These are phyloP conservation scores for Colletotrichum sp. DNA, from an alignment of 2,329 filamentous ascomycete species.

Conservation along the genomic window DNA sequence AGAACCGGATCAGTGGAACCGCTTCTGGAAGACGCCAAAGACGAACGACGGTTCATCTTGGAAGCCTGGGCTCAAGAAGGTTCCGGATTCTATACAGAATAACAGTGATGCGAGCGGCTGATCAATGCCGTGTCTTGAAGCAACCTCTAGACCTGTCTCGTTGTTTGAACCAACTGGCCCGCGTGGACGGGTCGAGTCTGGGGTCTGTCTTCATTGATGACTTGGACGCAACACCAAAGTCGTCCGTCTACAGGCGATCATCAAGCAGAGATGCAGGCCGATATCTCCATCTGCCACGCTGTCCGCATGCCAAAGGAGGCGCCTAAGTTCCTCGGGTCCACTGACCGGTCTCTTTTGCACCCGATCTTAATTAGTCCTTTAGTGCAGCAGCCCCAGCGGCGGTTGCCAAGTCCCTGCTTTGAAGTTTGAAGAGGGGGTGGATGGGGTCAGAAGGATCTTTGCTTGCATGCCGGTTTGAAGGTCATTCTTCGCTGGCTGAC, in stretches of 20 bases:
- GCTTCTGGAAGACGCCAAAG: neutral
- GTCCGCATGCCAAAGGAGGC: slow-evolving; percentile 8
- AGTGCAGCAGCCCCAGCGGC: neutral
- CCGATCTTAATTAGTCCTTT: neutral
- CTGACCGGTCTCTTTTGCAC: neutral
- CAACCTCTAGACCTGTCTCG: neutral
- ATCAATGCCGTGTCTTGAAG: neutral
- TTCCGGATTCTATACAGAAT: neutral
- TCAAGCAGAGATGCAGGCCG: neutral
- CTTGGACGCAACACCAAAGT: neutral
- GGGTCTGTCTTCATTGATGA: neutral
- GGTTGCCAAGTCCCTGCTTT: neutral
- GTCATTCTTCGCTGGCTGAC: neutral
- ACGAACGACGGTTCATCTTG: neutral
- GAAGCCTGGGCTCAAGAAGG: neutral
- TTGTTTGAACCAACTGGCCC: neutral
- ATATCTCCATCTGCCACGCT: neutral
- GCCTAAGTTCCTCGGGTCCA: neutral
- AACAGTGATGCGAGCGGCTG: neutral
- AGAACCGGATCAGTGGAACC: slow-evolving; percentile 10
- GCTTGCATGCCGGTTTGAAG: neutral
- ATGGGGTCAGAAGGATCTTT: neutral
- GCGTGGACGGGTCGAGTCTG: neutral
- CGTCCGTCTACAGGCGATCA: neutral
- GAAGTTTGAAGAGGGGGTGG: neutral